Percentiles rank a stretch among this genome's conserved stretches.
phyloP scores from a whole-genome alignment of 1,284 basidiomycete species.

The Cutaneotrichosporon spelunceum region DNA sequence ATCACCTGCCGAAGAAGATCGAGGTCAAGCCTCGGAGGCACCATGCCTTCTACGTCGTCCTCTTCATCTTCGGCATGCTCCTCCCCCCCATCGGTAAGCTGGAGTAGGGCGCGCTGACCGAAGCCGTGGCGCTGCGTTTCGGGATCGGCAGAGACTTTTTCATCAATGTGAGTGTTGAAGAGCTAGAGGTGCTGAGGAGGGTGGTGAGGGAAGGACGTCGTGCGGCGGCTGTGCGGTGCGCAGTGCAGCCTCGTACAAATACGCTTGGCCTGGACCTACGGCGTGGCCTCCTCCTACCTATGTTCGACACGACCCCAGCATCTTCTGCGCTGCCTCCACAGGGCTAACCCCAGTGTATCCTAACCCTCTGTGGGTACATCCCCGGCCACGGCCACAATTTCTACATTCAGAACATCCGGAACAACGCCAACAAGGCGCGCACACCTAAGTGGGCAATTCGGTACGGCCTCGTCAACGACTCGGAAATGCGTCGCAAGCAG shows the following conservation, averaged over 20 bases:
- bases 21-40: constrained; percentile 67
- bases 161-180: constrained; percentile 63
- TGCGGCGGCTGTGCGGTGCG: background rate
- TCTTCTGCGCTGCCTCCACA: background rate
- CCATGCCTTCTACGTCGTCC: constrained; percentile 76
- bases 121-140: constrained; percentile 91
- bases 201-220: background rate
- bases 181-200: background rate
- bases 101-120: background rate
- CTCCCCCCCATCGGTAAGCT: constrained; percentile 78
- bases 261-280: background rate
- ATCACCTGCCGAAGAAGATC: constrained; percentile 55
- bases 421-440: constrained; percentile 85
- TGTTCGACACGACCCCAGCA: background rate
- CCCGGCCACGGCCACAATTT: constrained; percentile 59
- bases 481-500: constrained; percentile 69
- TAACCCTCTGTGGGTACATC: constrained; percentile 78
- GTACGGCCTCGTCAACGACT: constrained; percentile 71
- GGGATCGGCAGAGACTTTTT: constrained; percentile 87
- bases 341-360: constrained; percentile 49
- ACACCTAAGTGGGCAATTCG: constrained; percentile 93
- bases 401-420: constrained; percentile 91
- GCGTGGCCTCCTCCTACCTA: background rate
- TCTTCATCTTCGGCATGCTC: constrained; percentile 78
- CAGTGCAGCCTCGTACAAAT: background rate